Percentiles rank a stretch among this genome's conserved stretches.
phyloP scores from a whole-genome alignment of 345 rosid species.

The Eucalyptus regnans region DNA sequence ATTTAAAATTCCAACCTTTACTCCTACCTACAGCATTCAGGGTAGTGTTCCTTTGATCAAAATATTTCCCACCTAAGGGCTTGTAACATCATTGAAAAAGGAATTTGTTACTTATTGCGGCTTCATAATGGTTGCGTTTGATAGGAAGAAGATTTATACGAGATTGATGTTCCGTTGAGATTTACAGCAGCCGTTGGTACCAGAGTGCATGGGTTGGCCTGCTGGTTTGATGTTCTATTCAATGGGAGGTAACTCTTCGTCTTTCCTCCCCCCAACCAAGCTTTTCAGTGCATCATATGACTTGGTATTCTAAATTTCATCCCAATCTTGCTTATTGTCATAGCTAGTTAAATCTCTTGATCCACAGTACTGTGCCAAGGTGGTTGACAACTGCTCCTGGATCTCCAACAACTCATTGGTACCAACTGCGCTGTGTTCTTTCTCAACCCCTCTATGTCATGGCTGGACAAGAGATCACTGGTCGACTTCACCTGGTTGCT shows the following conservation, averaged over 20 bases:
- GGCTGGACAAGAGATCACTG: slow-evolving; percentile 96
- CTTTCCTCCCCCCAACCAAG: neutral
- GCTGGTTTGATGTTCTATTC: slow-evolving; percentile 95
- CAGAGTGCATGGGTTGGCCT: slow-evolving; percentile 91
- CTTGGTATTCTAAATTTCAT: neutral
- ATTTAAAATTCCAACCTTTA: neutral
- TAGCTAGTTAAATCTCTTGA: neutral
- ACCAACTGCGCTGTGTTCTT: slow-evolving; percentile 93
- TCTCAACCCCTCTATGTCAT: slow-evolving; percentile 87
- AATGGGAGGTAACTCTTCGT: slow-evolving; percentile 61
- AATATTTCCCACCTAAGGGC: neutral
- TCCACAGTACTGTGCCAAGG: slow-evolving; percentile 74
- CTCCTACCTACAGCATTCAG: neutral
- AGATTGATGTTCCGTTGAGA: slow-evolving; percentile 82
- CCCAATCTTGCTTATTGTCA: neutral
- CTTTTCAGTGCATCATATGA: neutral
- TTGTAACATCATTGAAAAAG: neutral
- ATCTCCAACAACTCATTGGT: slow-evolving; percentile 97
- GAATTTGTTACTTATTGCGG: neutral
- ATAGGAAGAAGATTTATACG: slow-evolving; percentile 90
- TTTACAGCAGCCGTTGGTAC: slow-evolving; percentile 78
- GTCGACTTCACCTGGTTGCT: slow-evolving; percentile 75
- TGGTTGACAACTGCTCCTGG: slow-evolving; percentile 99
- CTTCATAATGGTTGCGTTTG: neutral
- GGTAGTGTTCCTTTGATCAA: neutral